phyloP scores from a whole-genome alignment of 768 basidiomycete genomes.

The Porphyrellus cyaneotinctus region DNA sequence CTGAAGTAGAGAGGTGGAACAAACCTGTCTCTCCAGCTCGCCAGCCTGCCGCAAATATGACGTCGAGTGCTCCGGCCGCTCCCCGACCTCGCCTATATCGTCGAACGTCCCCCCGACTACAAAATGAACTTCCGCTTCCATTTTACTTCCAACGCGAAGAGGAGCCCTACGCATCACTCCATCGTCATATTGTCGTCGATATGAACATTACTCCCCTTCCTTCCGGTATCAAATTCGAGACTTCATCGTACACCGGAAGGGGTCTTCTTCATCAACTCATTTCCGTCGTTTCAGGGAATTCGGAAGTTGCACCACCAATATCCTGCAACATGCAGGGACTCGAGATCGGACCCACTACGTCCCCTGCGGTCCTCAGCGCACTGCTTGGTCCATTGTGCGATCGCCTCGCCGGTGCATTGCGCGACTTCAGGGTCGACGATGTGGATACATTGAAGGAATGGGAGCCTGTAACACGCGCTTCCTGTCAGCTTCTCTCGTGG shows the following conservation, averaged over 20 bases:
- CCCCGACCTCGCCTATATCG: constrained; percentile 13
- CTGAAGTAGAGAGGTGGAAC: constrained; percentile 32
- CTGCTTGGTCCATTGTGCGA: constrained; percentile 47
- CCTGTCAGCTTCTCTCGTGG: constrained; percentile 48
- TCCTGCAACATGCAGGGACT: constrained; percentile 37
- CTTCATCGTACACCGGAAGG: constrained; percentile 52
- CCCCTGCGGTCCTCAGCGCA: constrained; percentile 40
- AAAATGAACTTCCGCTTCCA: constrained; percentile 11
- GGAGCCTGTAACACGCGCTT: constrained; percentile 36
- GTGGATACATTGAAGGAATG: constrained; percentile 33
- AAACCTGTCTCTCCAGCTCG: constrained; percentile 15
- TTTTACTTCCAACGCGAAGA: constrained; percentile 15
- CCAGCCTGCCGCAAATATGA: constrained; percentile 6
- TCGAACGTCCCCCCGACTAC: constrained; percentile 11
- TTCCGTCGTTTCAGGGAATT: constrained; percentile 30
- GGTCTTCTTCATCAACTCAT: constrained; percentile 60
- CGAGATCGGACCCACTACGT: constrained; percentile 41
- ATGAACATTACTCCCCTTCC: constrained; percentile 48
- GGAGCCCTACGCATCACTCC: neutral
- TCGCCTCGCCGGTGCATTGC: constrained; percentile 37
- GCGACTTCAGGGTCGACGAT: constrained; percentile 30
- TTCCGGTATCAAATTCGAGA: constrained; percentile 48
- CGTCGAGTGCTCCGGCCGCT: neutral
- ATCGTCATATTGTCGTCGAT: constrained; percentile 39
- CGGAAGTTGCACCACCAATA: constrained; percentile 28